These are phyloP conservation scores for Citeromyces matritensis DNA, from an alignment of 805 yeast genomes.

Conservation along the genomic window DNA sequence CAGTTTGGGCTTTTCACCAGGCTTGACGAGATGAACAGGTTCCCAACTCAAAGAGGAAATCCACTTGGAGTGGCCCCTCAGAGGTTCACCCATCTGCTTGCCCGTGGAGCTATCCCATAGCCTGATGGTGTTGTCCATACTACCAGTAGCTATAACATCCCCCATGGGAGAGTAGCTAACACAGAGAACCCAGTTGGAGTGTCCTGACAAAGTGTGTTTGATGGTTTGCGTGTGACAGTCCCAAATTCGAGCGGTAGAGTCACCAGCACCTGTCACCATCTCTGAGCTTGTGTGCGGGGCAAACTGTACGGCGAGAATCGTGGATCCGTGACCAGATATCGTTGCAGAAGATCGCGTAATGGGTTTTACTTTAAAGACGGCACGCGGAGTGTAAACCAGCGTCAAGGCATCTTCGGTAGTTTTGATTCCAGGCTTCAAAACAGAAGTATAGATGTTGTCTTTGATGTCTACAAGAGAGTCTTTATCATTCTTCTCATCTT, in stretches of 20 bases:
- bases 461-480: slow-evolving; percentile 51
- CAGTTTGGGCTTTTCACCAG: slow-evolving; percentile 53
- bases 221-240: slow-evolving; percentile 94
- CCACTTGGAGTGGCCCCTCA: slow-evolving; percentile 81
- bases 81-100: slow-evolving; percentile 52
- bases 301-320: slow-evolving; percentile 83
- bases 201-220: slow-evolving; percentile 65
- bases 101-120: slow-evolving; percentile 80
- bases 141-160: slow-evolving; percentile 82
- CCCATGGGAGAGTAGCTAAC: slow-evolving; percentile 92
- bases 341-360: slow-evolving; percentile 86
- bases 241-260: slow-evolving; percentile 92
- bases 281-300: slow-evolving; percentile 80
- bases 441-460: slow-evolving; percentile 63
- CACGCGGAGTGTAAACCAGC: slow-evolving; percentile 84
- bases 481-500: slow-evolving; percentile 23
- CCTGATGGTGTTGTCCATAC: slow-evolving; percentile 83
- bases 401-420: slow-evolving; percentile 91
- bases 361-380: slow-evolving; percentile 84
- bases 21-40: slow-evolving; percentile 67
- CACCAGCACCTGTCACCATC: slow-evolving; percentile 94
- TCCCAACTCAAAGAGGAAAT: slow-evolving; percentile 87
- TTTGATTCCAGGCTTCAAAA: slow-evolving; percentile 73
- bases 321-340: slow-evolving; percentile 90
- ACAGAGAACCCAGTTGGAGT: slow-evolving; percentile 85